phyloP scores from a whole-genome alignment of 2,329 filamentous ascomycete species.

The Cercospora nicotianae region DNA sequence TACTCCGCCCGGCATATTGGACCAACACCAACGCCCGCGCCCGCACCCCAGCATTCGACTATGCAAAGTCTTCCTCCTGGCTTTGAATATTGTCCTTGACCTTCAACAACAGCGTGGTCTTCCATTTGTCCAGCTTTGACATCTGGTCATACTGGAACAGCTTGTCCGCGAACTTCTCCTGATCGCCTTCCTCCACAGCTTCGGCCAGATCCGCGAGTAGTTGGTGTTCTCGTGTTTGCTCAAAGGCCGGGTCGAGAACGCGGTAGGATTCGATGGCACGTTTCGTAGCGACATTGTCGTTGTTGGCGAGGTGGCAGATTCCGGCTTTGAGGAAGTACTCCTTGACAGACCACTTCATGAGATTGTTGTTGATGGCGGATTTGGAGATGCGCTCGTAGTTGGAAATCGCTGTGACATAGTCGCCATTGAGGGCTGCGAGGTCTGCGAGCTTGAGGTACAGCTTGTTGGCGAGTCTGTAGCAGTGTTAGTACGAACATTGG shows the following conservation, averaged over 20 bases:
- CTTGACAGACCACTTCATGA: constrained; percentile 93
- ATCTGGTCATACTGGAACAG: constrained; percentile 87
- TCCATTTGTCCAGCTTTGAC: constrained; percentile 95
- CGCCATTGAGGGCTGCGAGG: constrained; percentile 73
- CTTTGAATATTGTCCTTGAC: constrained; percentile 83
- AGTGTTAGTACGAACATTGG: constrained; percentile 4
- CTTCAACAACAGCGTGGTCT: constrained; percentile 78
- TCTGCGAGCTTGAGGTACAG: constrained; percentile 91
- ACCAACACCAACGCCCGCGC: background rate
- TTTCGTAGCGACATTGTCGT: constrained; percentile 74
- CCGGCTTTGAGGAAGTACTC: constrained; percentile 94
- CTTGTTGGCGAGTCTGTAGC: constrained; percentile 78
- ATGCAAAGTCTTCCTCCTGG: constrained; percentile 68
- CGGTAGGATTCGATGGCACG: constrained; percentile 79
- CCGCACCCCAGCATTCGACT: background rate
- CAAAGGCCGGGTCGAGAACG: constrained; percentile 76
- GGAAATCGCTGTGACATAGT: constrained; percentile 81
- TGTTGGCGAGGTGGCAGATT: constrained; percentile 79
- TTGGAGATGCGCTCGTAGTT: constrained; percentile 79
- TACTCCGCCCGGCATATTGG: background rate
- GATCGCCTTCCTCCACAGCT: constrained; percentile 73
- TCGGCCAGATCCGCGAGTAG: constrained; percentile 75
- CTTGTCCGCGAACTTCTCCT: constrained; percentile 81
- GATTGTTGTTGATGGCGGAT: constrained; percentile 78
- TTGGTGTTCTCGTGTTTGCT: constrained; percentile 75